Percentiles rank a stretch among this genome's conserved stretches.
phyloP scores from a whole-genome alignment of 1,139 yeast genomes.

The Wickerhamomyces sp. region DNA sequence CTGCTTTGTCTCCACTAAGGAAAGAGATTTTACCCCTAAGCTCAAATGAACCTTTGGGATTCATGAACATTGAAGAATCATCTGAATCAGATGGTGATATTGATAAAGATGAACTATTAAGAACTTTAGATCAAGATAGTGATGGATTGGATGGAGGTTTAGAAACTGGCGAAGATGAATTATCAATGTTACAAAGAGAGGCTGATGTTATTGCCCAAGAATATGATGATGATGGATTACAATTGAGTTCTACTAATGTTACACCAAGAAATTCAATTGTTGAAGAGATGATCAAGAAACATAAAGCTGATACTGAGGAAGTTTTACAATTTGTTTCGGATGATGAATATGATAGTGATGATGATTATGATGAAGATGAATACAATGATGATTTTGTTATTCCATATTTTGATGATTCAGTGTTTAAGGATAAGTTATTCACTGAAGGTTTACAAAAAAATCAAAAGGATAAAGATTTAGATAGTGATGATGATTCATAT shows the following conservation, averaged over 20 bases:
- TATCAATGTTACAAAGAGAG: constrained; percentile 42
- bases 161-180: constrained; percentile 54
- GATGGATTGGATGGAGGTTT: constrained; percentile 38
- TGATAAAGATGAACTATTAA: constrained; percentile 66
- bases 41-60: constrained; percentile 16
- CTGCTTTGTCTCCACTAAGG: constrained; percentile 12
- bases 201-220: constrained; percentile 40
- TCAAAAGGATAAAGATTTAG: constrained; percentile 7
- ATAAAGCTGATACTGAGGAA: constrained; percentile 18
- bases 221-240: constrained; percentile 31
- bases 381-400: constrained; percentile 33
- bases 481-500: constrained; percentile 32
- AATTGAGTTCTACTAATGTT: constrained; percentile 21
- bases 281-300: constrained; percentile 20
- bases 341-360: constrained; percentile 17
- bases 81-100: constrained; percentile 62
- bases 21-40: constrained; percentile 6
- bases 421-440: constrained; percentile 21
- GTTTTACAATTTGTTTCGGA: constrained; percentile 18
- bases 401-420: constrained; percentile 34
- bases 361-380: constrained; percentile 15
- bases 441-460: constrained; percentile 2
- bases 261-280: constrained; percentile 28
- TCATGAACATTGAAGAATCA: constrained; percentile 21
- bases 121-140: constrained; percentile 61